Evolutionary conservation across 345 rosid species (phyloP), one percentile per base, ranked within the genome.

Genomic region (Luvunga scandens): DNA sequence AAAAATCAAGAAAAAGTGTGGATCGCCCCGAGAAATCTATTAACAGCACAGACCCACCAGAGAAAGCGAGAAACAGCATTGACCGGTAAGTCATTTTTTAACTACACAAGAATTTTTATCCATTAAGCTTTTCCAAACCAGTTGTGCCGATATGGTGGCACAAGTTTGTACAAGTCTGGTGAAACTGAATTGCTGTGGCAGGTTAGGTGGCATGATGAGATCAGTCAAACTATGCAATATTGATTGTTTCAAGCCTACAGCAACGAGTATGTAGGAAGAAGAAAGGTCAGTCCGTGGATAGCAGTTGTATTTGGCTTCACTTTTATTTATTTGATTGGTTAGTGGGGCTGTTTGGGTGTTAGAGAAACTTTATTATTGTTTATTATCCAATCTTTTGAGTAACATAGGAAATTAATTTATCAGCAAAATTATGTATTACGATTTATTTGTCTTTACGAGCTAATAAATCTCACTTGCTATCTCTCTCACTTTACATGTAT

Each of bases 161-260:
- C 13, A 60, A 24, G 31, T n/a, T 7, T 36, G 10, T 59, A 42
- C 4, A 62, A 48, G 14, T n/a, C 30, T 42, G 28, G 70, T 64
- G 60, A 6, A 22, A 65, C 64, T 76, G 50, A 42, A 57, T 66
- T 77, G 22, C 81, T 64, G 39, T 86, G 82, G 87, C 91, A 93
- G 98, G 79, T 88, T 95, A 75, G 98, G 98, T 56, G 89, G 60
- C 77, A 93, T 93, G 87, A 89, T 91, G 86, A 91, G 98, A 82
- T 92, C 98, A 2, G 98, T 95, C 28, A 85, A 94, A 79, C 82
- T 93, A 24, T 90, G 97, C 94, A 93, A 93, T 82, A 92, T 95
- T 61, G 93, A 88, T 87, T 95, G 98, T 84, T 95, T 95, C 87
- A 91, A 79, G 91, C 92, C 97, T 31, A 90, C 94, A 0, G 81